These are phyloP conservation scores for Pythium grandisporangium DNA, from an alignment of 352 stramenopile genomes.

Conservation along the genomic window DNA sequence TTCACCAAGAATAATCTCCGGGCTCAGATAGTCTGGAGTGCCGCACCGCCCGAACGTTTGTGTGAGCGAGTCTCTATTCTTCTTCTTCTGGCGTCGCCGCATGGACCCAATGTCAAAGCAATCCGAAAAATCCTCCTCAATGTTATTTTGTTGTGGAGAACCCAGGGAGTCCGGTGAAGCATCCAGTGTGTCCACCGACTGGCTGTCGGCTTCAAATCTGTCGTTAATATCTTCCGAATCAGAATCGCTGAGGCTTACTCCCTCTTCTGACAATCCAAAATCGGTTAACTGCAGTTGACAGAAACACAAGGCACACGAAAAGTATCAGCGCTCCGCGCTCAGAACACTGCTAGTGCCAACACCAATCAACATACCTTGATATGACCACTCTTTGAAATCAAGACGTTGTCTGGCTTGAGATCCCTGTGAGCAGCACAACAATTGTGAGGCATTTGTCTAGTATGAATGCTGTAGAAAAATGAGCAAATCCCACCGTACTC, in stretches of 20 bases:
- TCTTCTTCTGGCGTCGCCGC: constrained; percentile 14
- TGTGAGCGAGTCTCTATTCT: constrained; percentile 27
- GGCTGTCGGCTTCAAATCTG: too few relatives aligned
- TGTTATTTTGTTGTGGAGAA: constrained; percentile 9
- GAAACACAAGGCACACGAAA: neutral
- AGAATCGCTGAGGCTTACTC: constrained; percentile 36
- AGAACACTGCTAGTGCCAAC: too few relatives aligned
- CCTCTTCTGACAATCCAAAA: constrained; percentile 82
- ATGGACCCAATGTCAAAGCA: constrained; percentile 6
- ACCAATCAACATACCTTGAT: constrained; percentile 84
- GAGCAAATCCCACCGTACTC: neutral
- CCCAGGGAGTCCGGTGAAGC: too few relatives aligned
- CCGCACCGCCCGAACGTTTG: constrained; percentile 72
- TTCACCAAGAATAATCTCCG: constrained; percentile 76
- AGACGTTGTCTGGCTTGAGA: constrained; percentile 87
- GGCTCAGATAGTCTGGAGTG: constrained; percentile 84
- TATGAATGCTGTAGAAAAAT: neutral
- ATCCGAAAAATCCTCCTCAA: constrained; percentile 13
- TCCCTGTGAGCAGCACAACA: constrained; percentile 29
- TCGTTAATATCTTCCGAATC: constrained; percentile 22
- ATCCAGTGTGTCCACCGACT: too few relatives aligned
- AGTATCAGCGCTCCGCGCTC: neutral
- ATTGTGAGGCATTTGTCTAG: neutral
- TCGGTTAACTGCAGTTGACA: constrained; percentile 53
- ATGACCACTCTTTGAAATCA: constrained; percentile 81